Evolutionary conservation across 1,284 basidiomycete genomes (phyloP).

Genomic region (Cerrena zonata): DNA sequence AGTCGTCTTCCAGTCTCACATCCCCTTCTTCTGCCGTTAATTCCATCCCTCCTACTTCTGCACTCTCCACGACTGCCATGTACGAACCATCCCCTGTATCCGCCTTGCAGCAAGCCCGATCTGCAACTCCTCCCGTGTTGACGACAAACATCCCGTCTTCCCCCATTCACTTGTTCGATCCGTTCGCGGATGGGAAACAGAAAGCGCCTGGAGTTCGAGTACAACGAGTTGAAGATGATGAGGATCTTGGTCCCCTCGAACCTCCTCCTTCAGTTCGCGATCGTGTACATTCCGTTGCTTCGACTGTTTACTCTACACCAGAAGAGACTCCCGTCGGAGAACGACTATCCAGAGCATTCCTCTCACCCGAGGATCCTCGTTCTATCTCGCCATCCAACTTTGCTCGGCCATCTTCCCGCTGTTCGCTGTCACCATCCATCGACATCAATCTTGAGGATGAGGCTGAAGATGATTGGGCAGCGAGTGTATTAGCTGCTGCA

Average conservation of each 20-base stretch:
- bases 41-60: neutral
- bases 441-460: conserved; percentile 30
- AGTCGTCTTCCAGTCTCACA: conserved; percentile 28
- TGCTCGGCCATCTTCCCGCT: conserved; percentile 14
- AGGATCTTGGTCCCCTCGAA: neutral
- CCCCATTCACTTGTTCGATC: conserved; percentile 37
- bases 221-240: neutral
- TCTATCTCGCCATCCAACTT: neutral
- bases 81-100: neutral
- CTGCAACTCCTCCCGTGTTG: conserved; percentile 39
- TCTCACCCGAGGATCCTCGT: neutral
- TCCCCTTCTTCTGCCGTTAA: conserved; percentile 10
- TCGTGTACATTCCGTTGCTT: conserved; percentile 22
- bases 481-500: conserved; percentile 45
- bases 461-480: conserved; percentile 52
- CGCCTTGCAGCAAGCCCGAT: neutral
- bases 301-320: conserved; percentile 24
- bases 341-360: conserved; percentile 23
- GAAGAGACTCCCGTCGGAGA: conserved; percentile 46
- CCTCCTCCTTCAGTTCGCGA: conserved; percentile 7
- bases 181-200: conserved; percentile 12
- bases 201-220: neutral
- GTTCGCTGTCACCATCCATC: conserved; percentile 24
- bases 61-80: neutral
- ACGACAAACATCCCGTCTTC: conserved; percentile 48